Base-by-base conservation (phyloP, 805 yeast species). In the Myxozyma neglecta region DNA sequence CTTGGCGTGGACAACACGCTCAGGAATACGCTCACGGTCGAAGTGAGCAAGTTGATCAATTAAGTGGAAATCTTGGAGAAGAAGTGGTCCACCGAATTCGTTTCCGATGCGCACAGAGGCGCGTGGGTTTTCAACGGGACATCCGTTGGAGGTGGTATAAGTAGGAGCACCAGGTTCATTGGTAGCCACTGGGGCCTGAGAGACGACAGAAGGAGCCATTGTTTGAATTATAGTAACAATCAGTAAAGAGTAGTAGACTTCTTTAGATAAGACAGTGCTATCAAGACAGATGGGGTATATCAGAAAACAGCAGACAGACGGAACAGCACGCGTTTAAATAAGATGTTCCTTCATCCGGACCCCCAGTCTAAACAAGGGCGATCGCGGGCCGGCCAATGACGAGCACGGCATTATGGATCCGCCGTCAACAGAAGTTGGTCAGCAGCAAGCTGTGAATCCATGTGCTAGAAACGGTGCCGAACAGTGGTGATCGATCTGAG, bases 1-100 rank as follows among this genome's bases (percentile, higher is more conserved):
- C 71, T 83, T 83, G 56, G 87, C 87, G 70, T 84, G 88, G 45
- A 84, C 88, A 47, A 84, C 87, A 69, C 88, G 80, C 75, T 85
- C 88, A 36, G 88, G 87, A 56, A 84, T 79, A 62, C 87, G 79
- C 73, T 85, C 88, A 66, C 85, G 80, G 75, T 84, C 86, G 68
- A 84, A 84, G 71, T 83, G 87, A 24, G 86, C 80, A 36, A 85
- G 71, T 50, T 79, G 74, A 68, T 85, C 89, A 48, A 84, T 71
- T 60, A 83, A 75, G 73, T 84, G 83, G 71, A 78, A 76, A 72
- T 85, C 89, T 72, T 84, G 87, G 51, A 85, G 69, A 56, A 85
- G 75, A 54, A 84, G 73, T 10, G 87, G 88, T 24, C 29, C 29
- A 29, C 89, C 89, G 42, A 53, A 45, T 29, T 60, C 60, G 29